Conservation (phyloP, 2,329 filamentous ascomycete species). For the Monilinia aucupariae region DNA sequence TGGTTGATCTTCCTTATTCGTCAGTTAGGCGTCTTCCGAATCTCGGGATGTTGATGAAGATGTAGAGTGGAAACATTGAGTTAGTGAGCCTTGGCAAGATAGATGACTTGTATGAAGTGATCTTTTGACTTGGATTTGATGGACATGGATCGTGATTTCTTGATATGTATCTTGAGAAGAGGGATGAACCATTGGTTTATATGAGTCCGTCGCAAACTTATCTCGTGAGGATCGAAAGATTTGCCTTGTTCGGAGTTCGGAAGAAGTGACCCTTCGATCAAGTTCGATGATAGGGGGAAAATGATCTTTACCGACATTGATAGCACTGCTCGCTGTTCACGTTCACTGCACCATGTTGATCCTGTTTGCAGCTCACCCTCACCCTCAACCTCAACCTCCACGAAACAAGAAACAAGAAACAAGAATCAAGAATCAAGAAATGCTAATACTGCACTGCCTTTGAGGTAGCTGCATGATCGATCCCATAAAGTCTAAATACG, state of each 20-base stretch:
- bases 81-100: constrained; percentile 5
- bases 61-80: constrained; percentile 1
- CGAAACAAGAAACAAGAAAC: background rate
- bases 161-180: background rate
- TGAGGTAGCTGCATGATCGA: background rate
- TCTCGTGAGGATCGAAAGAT: background rate
- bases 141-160: background rate
- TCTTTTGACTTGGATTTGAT: background rate
- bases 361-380: background rate
- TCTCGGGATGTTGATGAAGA: constrained; percentile 1
- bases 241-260: background rate
- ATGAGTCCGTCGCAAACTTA: background rate
- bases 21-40: constrained; percentile 3
- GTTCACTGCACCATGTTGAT: background rate
- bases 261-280: too few species aligned
- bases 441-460: background rate
- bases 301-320: constrained; percentile 4
- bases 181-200: background rate
- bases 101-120: constrained; percentile 8
- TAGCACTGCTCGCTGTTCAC: background rate
- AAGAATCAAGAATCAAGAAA: background rate
- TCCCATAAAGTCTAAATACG: background rate
- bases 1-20: background rate
- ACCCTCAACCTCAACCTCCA: background rate
- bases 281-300: background rate